A percentile compares a stretch with the other conserved stretches of the same genome.
phyloP scores from a whole-genome alignment of 306 rosid genomes.

The Trifolium fragiferum region DNA sequence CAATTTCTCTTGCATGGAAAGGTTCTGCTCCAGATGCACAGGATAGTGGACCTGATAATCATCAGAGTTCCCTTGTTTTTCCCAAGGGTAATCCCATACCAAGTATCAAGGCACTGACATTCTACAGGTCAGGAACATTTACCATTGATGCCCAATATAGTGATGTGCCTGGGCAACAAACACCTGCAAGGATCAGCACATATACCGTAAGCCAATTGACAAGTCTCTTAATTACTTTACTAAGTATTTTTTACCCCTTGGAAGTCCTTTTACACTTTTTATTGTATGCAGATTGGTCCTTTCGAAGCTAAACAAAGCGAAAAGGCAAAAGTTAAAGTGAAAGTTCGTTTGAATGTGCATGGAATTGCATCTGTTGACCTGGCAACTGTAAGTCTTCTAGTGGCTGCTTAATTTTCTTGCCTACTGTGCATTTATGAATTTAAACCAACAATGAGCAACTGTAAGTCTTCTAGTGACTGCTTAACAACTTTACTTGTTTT shows the following conservation, averaged over 20 bases:
- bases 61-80: slow-evolving; percentile 67
- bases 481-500: neutral
- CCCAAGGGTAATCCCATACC: slow-evolving; percentile 85
- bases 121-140: slow-evolving; percentile 80
- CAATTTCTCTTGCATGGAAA: slow-evolving; percentile 81
- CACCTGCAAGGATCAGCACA: slow-evolving; percentile 76
- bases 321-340: slow-evolving; percentile 77
- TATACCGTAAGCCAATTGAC: slow-evolving; percentile 61
- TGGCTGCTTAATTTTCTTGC: slow-evolving; percentile 2
- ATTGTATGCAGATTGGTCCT: slow-evolving; percentile 82
- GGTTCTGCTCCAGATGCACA: slow-evolving; percentile 80
- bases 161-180: slow-evolving; percentile 63
- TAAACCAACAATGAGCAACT: neutral
- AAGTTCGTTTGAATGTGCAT: slow-evolving; percentile 80
- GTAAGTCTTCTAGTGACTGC: too few relatives aligned
- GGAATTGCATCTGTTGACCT: slow-evolving; percentile 80
- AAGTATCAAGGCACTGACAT: slow-evolving; percentile 83
- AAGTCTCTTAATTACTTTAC: neutral
- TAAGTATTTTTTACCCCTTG: neutral
- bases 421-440: neutral
- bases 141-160: slow-evolving; percentile 73
- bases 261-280: slow-evolving; percentile 9
- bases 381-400: slow-evolving; percentile 67
- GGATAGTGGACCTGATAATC: slow-evolving; percentile 62
- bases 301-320: slow-evolving; percentile 68